Evolutionary conservation across 108 stramenopile genomes (phyloP), one percentile per base, ranked within the genome.

Genomic region (Aurantiochytrium sp.): DNA sequence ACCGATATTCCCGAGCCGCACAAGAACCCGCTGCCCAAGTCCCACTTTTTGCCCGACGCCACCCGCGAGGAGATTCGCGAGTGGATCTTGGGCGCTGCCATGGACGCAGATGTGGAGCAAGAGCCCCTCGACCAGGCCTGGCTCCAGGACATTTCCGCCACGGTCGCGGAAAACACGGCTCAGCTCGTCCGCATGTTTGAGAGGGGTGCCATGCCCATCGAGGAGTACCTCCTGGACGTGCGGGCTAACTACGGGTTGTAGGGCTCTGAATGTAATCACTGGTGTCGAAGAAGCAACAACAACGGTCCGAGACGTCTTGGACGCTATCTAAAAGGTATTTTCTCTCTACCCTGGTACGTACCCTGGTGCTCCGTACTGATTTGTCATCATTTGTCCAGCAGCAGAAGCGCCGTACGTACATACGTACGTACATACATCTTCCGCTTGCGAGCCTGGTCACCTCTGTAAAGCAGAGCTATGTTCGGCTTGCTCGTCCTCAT

Each of bases 51-150:
- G 8, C 50, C 85, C 53, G 65, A 81, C 6, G 87, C 91, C 37
- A 87, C 89, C 8, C 91, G 93, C 34, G 93, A 94, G 59, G 93
- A 93, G 52, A 91, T 94, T 6, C 52, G 94, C 17, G 92, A 93
- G 30, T 94, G 93, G 93, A 93, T 94, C 37, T 89, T 94, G 10
- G 30, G 87, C 8, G 90, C 89, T 45, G 93, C 92, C 87, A 92
- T 93, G 88, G 94, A 94, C 68, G 55, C 92, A n/a, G 39, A 85
- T 42, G 85, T 94, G 34, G 93, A 91, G 31, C 93, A 94, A 90
- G 53, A 68, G 45, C 68, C 73, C 12, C 19, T 81, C 8, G 73
- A 81, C 4, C 39, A 48, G 73, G 73, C 39, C 24, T 81, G 73
- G 73, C 39, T 81, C 8, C 45, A 24, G 6, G 73, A 81, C 10